Evolutionary conservation across 2,329 filamentous ascomycete species (phyloP).

Genomic region (Sporothrix mexicana): DNA sequence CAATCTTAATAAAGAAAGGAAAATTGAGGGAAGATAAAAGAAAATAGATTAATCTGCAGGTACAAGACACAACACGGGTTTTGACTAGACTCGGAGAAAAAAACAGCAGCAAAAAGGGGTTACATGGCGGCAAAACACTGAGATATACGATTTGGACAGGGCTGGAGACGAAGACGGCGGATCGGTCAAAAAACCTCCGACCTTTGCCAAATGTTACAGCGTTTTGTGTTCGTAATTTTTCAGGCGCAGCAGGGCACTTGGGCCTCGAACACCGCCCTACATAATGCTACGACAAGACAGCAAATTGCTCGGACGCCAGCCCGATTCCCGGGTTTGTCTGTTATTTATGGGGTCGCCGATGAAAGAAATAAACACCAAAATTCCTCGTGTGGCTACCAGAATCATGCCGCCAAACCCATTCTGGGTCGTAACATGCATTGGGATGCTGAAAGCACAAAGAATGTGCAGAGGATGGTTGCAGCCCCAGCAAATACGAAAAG

Average conservation of each 20-base stretch:
- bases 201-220: not conserved
- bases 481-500: not conserved
- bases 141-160: not conserved
- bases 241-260: slow-evolving; percentile 7
- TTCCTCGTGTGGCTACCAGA: not conserved
- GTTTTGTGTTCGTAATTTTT: not conserved
- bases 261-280: not conserved
- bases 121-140: not conserved
- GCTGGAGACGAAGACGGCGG: not conserved
- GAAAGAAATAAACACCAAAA: not conserved
- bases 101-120: slow-evolving; percentile 14
- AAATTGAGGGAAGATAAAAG: not conserved
- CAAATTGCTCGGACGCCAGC: not conserved
- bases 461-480: not conserved
- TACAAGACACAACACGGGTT: not conserved
- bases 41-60: not conserved
- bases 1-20: not conserved
- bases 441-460: not conserved
- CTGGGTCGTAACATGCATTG: not conserved
- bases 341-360: not conserved
- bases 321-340: not conserved
- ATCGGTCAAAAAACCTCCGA: slow-evolving; percentile 11
- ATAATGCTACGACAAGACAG: not conserved
- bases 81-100: not conserved
- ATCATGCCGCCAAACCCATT: not conserved